phyloP scores from a whole-genome alignment of 1,139 yeast genomes.

The Geotrichum restrictum region DNA sequence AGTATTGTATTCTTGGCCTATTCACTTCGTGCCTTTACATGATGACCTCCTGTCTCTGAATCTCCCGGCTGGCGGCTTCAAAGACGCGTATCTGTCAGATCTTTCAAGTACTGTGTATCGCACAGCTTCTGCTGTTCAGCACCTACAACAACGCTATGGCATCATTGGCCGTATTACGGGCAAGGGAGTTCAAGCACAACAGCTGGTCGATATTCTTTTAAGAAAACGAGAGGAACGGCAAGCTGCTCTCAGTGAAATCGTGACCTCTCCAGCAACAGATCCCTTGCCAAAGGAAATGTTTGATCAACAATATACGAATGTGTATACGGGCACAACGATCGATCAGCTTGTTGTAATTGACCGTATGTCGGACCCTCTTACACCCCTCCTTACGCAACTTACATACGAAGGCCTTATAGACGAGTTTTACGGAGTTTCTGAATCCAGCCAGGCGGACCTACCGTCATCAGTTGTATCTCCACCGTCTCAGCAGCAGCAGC shows the following conservation, averaged over 20 bases:
- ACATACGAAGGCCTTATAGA: slow-evolving; percentile 80
- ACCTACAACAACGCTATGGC: slow-evolving; percentile 38
- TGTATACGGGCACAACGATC: slow-evolving; percentile 36
- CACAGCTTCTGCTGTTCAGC: slow-evolving; percentile 43
- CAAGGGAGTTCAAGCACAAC: slow-evolving; percentile 47
- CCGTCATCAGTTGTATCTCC: slow-evolving; percentile 35
- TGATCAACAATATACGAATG: slow-evolving; percentile 34
- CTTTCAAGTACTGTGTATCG: slow-evolving; percentile 40
- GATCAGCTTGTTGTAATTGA: slow-evolving; percentile 66
- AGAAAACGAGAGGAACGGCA: slow-evolving; percentile 30
- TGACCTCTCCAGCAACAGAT: slow-evolving; percentile 15
- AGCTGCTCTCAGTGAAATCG: slow-evolving; percentile 27
- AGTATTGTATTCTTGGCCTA: slow-evolving; percentile 37
- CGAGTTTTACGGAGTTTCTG: slow-evolving; percentile 56
- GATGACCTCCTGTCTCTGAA: slow-evolving; percentile 38
- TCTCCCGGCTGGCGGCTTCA: slow-evolving; percentile 35
- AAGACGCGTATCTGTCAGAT: slow-evolving; percentile 39
- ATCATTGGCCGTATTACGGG: slow-evolving; percentile 45
- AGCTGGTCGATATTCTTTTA: slow-evolving; percentile 40
- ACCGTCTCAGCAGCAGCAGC: slow-evolving; percentile 13
- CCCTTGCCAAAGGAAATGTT: slow-evolving; percentile 22
- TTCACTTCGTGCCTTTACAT: slow-evolving; percentile 36
- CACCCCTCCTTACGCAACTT: slow-evolving; percentile 70
- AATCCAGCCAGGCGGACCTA: slow-evolving; percentile 47
- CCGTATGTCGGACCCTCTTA: slow-evolving; percentile 65